Percentiles rank a stretch among this genome's conserved stretches.
phyloP scores from a whole-genome alignment of 495 filamentous ascomycete species.

The Xeromyces bisporus region DNA sequence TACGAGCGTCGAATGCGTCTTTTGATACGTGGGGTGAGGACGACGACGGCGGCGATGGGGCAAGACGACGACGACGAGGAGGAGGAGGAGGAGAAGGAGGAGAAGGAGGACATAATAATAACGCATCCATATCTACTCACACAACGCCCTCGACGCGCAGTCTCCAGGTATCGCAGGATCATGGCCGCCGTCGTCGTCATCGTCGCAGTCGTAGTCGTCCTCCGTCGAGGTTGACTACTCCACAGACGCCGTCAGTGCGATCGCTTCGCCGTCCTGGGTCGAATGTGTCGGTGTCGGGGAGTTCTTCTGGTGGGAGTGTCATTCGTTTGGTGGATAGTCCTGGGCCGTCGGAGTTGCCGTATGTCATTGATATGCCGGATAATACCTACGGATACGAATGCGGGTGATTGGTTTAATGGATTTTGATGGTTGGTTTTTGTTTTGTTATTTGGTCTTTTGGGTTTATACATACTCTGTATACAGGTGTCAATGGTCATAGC shows the following conservation, averaged over 20 bases:
- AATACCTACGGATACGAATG: too few relatives aligned
- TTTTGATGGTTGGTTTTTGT: neutral
- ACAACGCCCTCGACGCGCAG: slow-evolving; percentile 15
- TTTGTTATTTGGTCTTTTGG: too few relatives aligned
- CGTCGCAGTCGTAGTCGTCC: too few relatives aligned
- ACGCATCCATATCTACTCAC: too few relatives aligned
- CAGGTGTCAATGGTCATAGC: too few relatives aligned
- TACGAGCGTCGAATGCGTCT: slow-evolving; percentile 16
- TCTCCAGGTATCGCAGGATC: slow-evolving; percentile 1
- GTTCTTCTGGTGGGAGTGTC: slow-evolving; percentile 30
- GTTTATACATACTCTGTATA: too few relatives aligned
- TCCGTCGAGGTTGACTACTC: neutral
- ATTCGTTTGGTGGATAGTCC: slow-evolving; percentile 27
- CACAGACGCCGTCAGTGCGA: slow-evolving; percentile 19
- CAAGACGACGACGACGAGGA: too few relatives aligned
- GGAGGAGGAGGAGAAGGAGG: too few relatives aligned
- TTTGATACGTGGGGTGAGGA: slow-evolving; percentile 11
- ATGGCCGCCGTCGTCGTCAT: neutral
- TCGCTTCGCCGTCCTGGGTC: slow-evolving; percentile 23
- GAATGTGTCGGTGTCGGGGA: slow-evolving; percentile 18
- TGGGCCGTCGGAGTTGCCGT: slow-evolving; percentile 26
- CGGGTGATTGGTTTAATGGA: neutral
- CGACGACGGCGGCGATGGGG: too few relatives aligned
- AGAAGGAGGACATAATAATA: too few relatives aligned
- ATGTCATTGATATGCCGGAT: slow-evolving; percentile 23